Percentiles rank a stretch among this genome's conserved stretches.
phyloP scores from a whole-genome alignment of 352 stramenopile species.

The Phytopythium mirpurense region DNA sequence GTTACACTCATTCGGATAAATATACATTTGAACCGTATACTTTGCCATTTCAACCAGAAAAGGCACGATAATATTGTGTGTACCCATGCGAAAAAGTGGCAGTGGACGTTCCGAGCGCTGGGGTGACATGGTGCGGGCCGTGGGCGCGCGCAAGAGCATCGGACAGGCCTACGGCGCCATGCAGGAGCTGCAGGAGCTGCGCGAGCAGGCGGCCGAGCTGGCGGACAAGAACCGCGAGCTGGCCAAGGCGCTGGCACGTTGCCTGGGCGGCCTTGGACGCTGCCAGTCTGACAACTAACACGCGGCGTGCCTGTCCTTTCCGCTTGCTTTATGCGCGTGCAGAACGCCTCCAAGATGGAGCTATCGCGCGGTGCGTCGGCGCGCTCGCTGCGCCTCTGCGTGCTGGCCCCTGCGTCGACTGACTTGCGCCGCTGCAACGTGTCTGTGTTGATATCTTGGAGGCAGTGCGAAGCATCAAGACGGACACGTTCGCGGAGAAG shows the following conservation, averaged over 20 bases:
- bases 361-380: constrained; percentile 29
- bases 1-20: too few species aligned
- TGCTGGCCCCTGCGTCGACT: neutral
- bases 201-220: constrained; percentile 31
- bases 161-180: constrained; percentile 54
- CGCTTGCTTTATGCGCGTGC: neutral
- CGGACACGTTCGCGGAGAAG: constrained; percentile 24
- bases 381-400: neutral
- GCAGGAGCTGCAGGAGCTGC: constrained; percentile 55
- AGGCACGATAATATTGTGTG: too few species aligned
- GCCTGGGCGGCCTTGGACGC: constrained; percentile 6
- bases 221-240: constrained; percentile 57
- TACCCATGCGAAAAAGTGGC: too few species aligned
- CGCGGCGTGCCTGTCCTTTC: constrained; percentile 2
- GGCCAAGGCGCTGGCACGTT: constrained; percentile 46
- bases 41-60: too few species aligned
- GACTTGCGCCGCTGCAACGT: neutral
- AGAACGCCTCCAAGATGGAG: constrained; percentile 60
- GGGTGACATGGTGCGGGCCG: neutral
- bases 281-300: neutral
- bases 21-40: too few species aligned
- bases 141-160: constrained; percentile 17
- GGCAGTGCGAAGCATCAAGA: constrained; percentile 21
- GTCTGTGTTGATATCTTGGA: neutral
- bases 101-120: neutral